phyloP scores from a whole-genome alignment of 495 filamentous ascomycete genomes.

The Neurospora sp. region DNA sequence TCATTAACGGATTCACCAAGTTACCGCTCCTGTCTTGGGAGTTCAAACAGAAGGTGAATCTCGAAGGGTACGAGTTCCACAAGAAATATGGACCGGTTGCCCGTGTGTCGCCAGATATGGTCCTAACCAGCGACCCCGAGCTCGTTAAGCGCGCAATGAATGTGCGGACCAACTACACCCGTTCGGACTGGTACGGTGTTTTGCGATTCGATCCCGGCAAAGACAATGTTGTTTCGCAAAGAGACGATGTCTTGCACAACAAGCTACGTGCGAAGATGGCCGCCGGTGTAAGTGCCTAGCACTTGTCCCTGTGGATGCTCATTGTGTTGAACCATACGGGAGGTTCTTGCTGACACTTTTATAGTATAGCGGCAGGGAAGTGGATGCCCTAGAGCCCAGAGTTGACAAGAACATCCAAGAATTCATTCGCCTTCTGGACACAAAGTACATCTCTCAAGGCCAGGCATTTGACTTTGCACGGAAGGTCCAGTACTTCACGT shows the following conservation, averaged over 20 bases:
- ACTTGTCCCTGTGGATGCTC: not conserved
- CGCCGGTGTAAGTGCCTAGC: conserved; percentile 8
- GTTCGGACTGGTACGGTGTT: conserved; percentile 32
- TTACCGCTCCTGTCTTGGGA: conserved; percentile 4
- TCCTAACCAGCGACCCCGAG: conserved; percentile 31
- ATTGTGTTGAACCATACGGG: too few relatives aligned
- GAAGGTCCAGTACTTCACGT: conserved; percentile 44
- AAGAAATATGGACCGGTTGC: conserved; percentile 13
- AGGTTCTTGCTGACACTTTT: not conserved
- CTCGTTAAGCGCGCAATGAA: conserved; percentile 26
- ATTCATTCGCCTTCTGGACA: conserved; percentile 29
- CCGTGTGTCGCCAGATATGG: conserved; percentile 14
- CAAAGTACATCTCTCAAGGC: conserved; percentile 38
- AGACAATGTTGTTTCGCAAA: conserved; percentile 27
- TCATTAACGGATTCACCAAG: not conserved
- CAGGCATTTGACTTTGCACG: conserved; percentile 7
- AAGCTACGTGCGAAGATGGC: conserved; percentile 22
- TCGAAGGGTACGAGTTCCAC: conserved; percentile 3
- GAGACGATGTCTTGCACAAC: conserved; percentile 20
- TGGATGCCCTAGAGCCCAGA: conserved; percentile 38
- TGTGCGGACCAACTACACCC: conserved; percentile 26
- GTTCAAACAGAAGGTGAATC: conserved; percentile 3
- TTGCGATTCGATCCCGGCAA: conserved; percentile 32
- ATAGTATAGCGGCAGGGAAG: conserved; percentile 28
- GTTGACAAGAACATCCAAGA: conserved; percentile 35